Percentiles rank a stretch among this genome's conserved stretches.
Evolutionary conservation across 768 basidiomycete genomes (phyloP).

Genomic region (Mycena galericulata): DNA sequence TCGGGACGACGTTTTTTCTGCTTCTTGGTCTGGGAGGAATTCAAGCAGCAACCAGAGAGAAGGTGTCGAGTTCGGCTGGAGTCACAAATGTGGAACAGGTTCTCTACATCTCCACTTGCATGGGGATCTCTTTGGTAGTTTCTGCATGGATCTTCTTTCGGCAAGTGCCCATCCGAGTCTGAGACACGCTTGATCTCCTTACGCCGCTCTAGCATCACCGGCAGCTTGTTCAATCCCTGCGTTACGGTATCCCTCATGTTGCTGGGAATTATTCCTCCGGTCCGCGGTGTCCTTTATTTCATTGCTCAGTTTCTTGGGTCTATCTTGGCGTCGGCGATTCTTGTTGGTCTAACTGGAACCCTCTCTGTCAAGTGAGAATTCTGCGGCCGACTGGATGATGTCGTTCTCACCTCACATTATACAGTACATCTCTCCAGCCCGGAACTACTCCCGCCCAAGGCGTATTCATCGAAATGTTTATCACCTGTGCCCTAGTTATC

Average conservation of each 20-base stretch:
- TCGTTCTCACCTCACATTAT: background rate
- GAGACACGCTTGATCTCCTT: background rate
- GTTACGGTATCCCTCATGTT: constrained; percentile 71
- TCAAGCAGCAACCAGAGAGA: constrained; percentile 62
- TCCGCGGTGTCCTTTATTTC: constrained; percentile 69
- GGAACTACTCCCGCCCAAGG: constrained; percentile 67
- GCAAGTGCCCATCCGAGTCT: constrained; percentile 10
- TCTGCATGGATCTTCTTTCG: constrained; percentile 79
- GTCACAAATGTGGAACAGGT: constrained; percentile 50
- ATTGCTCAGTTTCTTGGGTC: constrained; percentile 72
- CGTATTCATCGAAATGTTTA: constrained; percentile 80
- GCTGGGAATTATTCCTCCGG: constrained; percentile 63
- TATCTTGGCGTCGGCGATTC: constrained; percentile 67
- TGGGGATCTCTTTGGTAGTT: constrained; percentile 72
- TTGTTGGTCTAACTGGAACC: constrained; percentile 64
- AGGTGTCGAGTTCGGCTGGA: background rate
- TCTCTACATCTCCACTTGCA: constrained; percentile 68
- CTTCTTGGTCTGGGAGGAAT: constrained; percentile 75
- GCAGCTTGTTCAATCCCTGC: constrained; percentile 76
- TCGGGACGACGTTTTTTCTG: constrained; percentile 72
- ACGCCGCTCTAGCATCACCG: constrained; percentile 49
- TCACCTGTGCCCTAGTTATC: constrained; percentile 67
- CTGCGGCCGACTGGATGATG: constrained; percentile 13
- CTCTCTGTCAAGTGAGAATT: constrained; percentile 64
- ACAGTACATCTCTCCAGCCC: constrained; percentile 60